phyloP scores from a whole-genome alignment of 768 basidiomycete species.

The Coprinellus aureogranulatus region DNA sequence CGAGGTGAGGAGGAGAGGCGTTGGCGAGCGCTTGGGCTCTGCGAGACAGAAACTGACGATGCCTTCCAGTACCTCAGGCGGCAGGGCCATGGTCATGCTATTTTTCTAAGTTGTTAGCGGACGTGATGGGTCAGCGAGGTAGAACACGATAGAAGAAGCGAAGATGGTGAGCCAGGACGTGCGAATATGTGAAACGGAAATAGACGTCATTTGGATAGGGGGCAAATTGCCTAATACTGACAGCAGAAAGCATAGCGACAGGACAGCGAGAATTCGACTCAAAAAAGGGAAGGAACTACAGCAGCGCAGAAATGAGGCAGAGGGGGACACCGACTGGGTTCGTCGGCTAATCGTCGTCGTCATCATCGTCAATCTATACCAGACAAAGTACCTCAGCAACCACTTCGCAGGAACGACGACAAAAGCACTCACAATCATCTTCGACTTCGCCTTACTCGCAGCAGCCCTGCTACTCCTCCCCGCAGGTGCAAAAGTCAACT shows the following conservation, averaged over 20 bases:
- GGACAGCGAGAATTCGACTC: not conserved
- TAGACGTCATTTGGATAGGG: no score
- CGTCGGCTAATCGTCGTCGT: constrained; percentile 10
- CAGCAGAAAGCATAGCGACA: not conserved
- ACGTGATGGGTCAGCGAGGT: no score
- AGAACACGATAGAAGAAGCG: no score
- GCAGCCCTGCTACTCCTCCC: constrained; percentile 63
- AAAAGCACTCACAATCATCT: constrained; percentile 45
- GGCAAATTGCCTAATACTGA: no score
- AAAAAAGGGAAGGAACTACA: no score
- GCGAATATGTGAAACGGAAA: no score
- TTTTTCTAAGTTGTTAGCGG: no score
- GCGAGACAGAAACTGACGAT: not conserved
- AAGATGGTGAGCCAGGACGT: no score
- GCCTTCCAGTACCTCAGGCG: no score
- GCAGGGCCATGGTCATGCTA: no score
- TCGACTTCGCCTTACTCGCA: constrained; percentile 65
- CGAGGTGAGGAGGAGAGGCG: constrained; percentile 13
- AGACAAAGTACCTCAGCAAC: constrained; percentile 3
- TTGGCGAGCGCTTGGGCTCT: not conserved
- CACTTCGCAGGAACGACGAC: not conserved
- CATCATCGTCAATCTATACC: constrained; percentile 25
- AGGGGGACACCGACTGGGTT: constrained; percentile 6
- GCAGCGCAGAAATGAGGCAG: not conserved
- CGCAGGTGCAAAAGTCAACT: constrained; percentile 61